Conservation (phyloP, 371 early-diverging fungal genomes). For the Syncephalastrum racemosum region DNA sequence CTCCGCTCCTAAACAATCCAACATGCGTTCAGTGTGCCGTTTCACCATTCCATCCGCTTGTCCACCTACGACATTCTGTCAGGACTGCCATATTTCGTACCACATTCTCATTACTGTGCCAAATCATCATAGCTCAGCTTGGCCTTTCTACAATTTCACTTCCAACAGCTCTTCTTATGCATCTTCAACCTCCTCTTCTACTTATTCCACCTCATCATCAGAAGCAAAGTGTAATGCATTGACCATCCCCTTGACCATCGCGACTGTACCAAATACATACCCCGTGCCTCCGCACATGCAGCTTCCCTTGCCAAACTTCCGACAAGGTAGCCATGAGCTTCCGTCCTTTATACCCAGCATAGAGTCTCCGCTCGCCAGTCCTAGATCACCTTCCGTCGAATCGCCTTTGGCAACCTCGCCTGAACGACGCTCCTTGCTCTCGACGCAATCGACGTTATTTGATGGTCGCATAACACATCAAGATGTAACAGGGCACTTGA, state of each 20-base stretch:
- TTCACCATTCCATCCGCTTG: constrained; percentile 35
- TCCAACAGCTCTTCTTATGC: not conserved
- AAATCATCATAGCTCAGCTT: constrained; percentile 8
- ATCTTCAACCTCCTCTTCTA: constrained; percentile 4
- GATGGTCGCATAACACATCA: constrained; percentile 13
- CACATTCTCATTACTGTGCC: constrained; percentile 37
- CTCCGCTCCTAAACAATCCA: constrained; percentile 25
- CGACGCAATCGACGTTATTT: constrained; percentile 10
- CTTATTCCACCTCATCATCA: constrained; percentile 7
- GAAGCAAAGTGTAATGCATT: constrained; percentile 9
- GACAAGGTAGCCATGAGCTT: constrained; percentile 8
- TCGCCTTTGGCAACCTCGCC: not conserved
- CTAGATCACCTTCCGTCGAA: constrained; percentile 12
- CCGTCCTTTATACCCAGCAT: constrained; percentile 31
- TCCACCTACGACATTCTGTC: constrained; percentile 30
- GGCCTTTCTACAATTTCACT: constrained; percentile 1
- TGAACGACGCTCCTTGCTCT: not conserved
- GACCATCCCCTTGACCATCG: constrained; percentile 30
- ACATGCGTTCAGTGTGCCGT: constrained; percentile 27
- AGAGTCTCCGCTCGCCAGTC: constrained; percentile 37
- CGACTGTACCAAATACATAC: constrained; percentile 32
- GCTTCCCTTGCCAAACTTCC: constrained; percentile 24
- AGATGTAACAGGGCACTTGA: constrained; percentile 27
- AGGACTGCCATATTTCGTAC: constrained; percentile 30
- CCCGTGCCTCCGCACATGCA: constrained; percentile 24